phyloP scores from a whole-genome alignment of 169 alveolate genomes.

The Ichthyophthirius multifiliis region DNA sequence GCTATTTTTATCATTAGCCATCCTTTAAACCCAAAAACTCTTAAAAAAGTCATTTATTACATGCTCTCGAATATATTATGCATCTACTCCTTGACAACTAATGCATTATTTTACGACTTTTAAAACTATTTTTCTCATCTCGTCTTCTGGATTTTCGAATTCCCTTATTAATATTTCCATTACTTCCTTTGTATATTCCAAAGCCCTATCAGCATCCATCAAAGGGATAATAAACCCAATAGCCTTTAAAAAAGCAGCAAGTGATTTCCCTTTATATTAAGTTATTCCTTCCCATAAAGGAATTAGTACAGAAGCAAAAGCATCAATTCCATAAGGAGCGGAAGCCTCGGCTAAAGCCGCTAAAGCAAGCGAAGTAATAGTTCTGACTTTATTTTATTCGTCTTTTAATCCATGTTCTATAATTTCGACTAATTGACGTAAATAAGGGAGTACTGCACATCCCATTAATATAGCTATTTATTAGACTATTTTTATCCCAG shows the following conservation, averaged over 20 bases:
- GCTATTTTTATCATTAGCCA: conserved; percentile 94
- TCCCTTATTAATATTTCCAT: conserved; percentile 96
- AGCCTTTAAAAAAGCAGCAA: conserved; percentile 98
- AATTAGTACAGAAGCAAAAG: conserved; percentile 95
- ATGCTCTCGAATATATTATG: conserved; percentile 95
- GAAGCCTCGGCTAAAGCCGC: conserved; percentile 99
- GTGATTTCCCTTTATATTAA: conserved; percentile 95
- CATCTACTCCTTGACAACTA: conserved; percentile 96
- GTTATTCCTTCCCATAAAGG: conserved; percentile 99
- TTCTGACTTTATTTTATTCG: conserved; percentile 94
- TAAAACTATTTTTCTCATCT: conserved; percentile 97
- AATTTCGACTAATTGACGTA: conserved; percentile 95
- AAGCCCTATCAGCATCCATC: conserved; percentile 99
- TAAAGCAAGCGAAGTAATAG: conserved; percentile 98
- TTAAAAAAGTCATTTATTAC: conserved; percentile 95
- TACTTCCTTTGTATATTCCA: conserved; percentile 96
- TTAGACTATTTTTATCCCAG: conserved; percentile 99
- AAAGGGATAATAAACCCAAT: conserved; percentile 97
- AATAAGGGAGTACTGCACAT: conserved; percentile 98
- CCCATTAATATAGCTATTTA: conserved; percentile 98
- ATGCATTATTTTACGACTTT: conserved; percentile 97
- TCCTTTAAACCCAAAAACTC: conserved; percentile 91
- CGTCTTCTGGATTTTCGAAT: conserved; percentile 98
- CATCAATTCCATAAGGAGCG: conserved; percentile 99
- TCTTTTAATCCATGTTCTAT: conserved; percentile 97